phyloP scores from a whole-genome alignment of 345 rosid species.

The Arabidopsis arenosa region DNA sequence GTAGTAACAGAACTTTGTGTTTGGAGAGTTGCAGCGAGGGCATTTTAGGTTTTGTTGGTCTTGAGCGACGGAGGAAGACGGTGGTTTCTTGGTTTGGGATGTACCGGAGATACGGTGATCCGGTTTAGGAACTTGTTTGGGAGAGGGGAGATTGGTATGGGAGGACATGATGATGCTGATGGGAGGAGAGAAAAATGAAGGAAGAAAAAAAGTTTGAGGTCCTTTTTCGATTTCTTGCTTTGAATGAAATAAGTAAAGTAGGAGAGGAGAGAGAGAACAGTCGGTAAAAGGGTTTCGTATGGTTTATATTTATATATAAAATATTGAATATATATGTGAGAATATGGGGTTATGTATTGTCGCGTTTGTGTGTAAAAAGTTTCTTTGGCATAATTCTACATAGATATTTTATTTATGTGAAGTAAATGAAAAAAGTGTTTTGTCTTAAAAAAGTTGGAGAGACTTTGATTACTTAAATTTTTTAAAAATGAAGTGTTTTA shows the following conservation, averaged over 20 bases:
- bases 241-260: conserved; percentile 29
- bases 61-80: conserved; percentile 43
- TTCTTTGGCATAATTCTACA: neutral
- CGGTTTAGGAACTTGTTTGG: conserved; percentile 33
- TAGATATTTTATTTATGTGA: neutral
- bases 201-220: conserved; percentile 15
- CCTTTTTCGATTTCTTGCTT: conserved; percentile 34
- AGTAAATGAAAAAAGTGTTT: neutral
- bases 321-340: neutral
- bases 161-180: conserved; percentile 40
- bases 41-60: conserved; percentile 61
- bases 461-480: no score
- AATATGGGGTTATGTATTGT: neutral
- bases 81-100: conserved; percentile 47
- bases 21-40: conserved; percentile 84
- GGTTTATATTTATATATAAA: conserved; percentile 24
- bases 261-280: conserved; percentile 31
- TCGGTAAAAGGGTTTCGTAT: conserved; percentile 38
- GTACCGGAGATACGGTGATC: conserved; percentile 35
- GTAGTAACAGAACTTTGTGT: conserved; percentile 94
- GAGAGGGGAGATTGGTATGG: conserved; percentile 43
- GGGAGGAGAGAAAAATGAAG: conserved; percentile 5
- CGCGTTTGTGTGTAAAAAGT: neutral
- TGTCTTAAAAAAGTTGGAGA: neutral
- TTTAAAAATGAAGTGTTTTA: no score